phyloP scores from a whole-genome alignment of 1,284 basidiomycete genomes.

The Fistulinella cinereoalba region DNA sequence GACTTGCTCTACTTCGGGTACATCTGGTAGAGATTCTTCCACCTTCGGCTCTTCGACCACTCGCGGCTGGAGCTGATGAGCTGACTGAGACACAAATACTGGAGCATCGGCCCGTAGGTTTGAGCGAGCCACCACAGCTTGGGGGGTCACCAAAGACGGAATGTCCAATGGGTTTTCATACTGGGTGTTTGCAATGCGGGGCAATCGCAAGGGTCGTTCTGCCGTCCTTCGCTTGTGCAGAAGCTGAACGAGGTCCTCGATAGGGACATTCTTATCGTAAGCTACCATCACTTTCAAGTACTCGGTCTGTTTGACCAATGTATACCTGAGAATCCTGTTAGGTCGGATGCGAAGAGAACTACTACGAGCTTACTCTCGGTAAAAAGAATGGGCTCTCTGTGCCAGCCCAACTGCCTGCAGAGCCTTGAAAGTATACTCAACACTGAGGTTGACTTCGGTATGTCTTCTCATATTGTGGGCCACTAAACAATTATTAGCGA shows the following conservation, averaged over 20 bases:
- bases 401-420: conserved; percentile 6
- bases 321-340: conserved; percentile 14
- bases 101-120: conserved; percentile 12
- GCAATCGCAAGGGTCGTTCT: conserved; percentile 1
- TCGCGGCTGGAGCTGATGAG: conserved; percentile 1
- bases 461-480: conserved; percentile 16
- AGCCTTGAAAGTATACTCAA: conserved; percentile 12
- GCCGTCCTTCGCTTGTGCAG: conserved; percentile 14
- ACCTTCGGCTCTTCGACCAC: background rate
- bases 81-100: conserved; percentile 12
- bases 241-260: conserved; percentile 25
- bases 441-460: background rate
- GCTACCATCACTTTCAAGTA: conserved; percentile 17
- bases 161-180: conserved; percentile 20
- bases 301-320: background rate
- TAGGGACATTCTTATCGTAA: conserved; percentile 18
- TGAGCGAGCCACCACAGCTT: conserved; percentile 15
- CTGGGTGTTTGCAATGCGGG: conserved; percentile 17
- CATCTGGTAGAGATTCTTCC: conserved; percentile 3
- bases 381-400: conserved; percentile 6
- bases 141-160: conserved; percentile 17
- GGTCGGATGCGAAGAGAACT: background rate
- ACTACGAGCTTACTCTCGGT: conserved; percentile 15
- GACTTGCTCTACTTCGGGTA: conserved; percentile 9
- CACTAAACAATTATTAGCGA: conserved; percentile 11